Evolutionary conservation across 352 stramenopile species (phyloP), one percentile per base, ranked within the genome.

Genomic region (Blastocystis sp.): DNA sequence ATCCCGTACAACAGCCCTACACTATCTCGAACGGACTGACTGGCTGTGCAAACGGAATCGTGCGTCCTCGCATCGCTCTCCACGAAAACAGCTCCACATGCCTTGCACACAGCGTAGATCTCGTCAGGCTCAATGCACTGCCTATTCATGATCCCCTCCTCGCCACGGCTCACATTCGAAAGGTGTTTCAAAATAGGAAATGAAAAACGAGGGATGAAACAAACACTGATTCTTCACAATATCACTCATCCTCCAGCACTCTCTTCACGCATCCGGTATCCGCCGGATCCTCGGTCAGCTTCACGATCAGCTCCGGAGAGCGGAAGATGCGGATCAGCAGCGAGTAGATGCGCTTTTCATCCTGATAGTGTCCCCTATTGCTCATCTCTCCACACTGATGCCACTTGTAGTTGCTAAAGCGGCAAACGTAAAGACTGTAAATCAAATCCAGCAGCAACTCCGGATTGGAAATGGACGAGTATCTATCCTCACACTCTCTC

Each of bases 301-400:
- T 63, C 48, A 81, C 71, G 24, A 81, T 81, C 71, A 81, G 45
- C 28, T 81, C 71, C 19, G 71, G 71, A 0, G 71, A 81, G 14
- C 71, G 71, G 71, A 81, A 81, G 6, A 81, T 65, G 28, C 71
- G 71, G 48, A 81, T 42, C 19, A 81, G 28, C 54, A 81, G 24
- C 60, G 64, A 45, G 28, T 81, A 81, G 7, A 81, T 38, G 21
- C 17, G 64, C 48, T 64, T 64, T 42, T 81, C 71, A 81, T 81
- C 71, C 28, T 65, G 64, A 17, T 48, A 81, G 43, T 81, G 71
- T 21, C 52, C 48, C 60, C 71, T 81, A 81, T 54, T 66, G 21
- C 38, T 64, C n/a, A 66, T 38, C 45, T 54, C 9, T 19, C 17
- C 7, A 0, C 11, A 6, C n/a, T 14, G 21, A 10, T 1, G 11